Evolutionary conservation across 2,329 filamentous ascomycete genomes (phyloP).

Genomic region (Byssothecium circinans): DNA sequence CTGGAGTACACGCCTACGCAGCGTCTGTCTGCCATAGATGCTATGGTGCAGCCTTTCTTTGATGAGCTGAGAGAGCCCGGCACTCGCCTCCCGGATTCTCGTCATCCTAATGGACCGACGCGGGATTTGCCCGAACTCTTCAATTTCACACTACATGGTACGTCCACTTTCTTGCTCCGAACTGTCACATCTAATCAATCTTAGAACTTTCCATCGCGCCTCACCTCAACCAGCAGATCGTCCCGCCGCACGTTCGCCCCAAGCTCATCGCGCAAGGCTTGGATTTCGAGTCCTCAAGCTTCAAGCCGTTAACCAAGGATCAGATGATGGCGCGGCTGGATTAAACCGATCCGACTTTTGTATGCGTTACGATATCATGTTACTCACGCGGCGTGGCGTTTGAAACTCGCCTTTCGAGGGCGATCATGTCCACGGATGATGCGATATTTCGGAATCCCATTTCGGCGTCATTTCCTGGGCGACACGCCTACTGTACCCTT

Average conservation of each 20-base stretch:
- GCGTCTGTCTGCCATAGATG: constrained; percentile 87
- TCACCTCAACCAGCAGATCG: constrained; percentile 81
- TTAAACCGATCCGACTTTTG: constrained; percentile 52
- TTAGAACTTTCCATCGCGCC: constrained; percentile 95
- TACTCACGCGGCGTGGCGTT: constrained; percentile 41
- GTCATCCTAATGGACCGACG: constrained; percentile 77
- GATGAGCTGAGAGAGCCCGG: constrained; percentile 91
- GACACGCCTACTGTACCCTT: constrained; percentile 39
- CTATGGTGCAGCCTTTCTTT: constrained; percentile 98
- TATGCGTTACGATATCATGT: constrained; percentile 47
- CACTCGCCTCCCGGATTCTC: constrained; percentile 90
- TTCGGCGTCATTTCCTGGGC: constrained; percentile 39
- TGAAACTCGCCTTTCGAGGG: constrained; percentile 35
- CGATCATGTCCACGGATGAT: constrained; percentile 35
- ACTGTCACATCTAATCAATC: constrained; percentile 9
- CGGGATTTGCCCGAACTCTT: constrained; percentile 87
- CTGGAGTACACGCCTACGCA: constrained; percentile 98
- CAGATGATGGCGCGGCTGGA: constrained; percentile 98
- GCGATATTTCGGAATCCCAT: constrained; percentile 38
- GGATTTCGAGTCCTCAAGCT: constrained; percentile 78
- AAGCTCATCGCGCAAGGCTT: constrained; percentile 75
- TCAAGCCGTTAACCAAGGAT: constrained; percentile 86
- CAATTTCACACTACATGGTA: constrained; percentile 93
- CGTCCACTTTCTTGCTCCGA: constrained; percentile 38
- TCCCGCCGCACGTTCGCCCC: constrained; percentile 78